Conservation (phyloP, 176 grass and related monocot genomes). For the Hordeum marinum region DNA sequence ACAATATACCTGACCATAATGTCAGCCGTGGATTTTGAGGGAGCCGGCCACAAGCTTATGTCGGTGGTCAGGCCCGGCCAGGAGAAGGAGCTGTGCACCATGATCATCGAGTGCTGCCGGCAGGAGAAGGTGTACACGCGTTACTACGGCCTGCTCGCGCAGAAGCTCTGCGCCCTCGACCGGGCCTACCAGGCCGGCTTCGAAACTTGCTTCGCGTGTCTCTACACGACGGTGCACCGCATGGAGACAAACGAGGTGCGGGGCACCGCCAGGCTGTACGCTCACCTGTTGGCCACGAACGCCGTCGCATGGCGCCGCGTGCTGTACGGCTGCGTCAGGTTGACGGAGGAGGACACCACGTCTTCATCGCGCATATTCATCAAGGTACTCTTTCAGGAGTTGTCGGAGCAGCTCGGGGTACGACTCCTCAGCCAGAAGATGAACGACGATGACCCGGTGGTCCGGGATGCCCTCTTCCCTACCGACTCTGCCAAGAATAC, state of each 20-base stretch:
- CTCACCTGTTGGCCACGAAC: background rate
- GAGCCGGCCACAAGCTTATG: constrained; percentile 39
- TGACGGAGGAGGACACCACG: background rate
- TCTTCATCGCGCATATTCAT: background rate
- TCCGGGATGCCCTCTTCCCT: constrained; percentile 42
- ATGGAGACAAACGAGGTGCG: background rate
- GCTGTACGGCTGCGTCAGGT: background rate
- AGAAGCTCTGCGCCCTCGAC: constrained; percentile 34
- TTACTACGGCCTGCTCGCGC: constrained; percentile 41
- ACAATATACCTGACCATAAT: constrained; percentile 44
- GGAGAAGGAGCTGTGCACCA: constrained; percentile 55
- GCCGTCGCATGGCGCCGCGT: background rate
- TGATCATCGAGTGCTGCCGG: constrained; percentile 56
- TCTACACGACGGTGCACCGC: background rate
- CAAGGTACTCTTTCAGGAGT: constrained; percentile 36
- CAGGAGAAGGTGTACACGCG: constrained; percentile 44
- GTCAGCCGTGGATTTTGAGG: constrained; percentile 35
- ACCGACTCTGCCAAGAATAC: constrained; percentile 32
- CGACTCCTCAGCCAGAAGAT: constrained; percentile 1
- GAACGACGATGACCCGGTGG: background rate
- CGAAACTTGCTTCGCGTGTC: background rate
- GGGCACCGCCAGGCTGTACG: background rate
- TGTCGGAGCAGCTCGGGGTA: constrained; percentile 40
- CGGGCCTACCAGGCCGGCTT: background rate
- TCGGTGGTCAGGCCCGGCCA: constrained; percentile 29